Base-by-base conservation (phyloP, 2,329 filamentous ascomycete genomes). In the Xylaria digitata region DNA sequence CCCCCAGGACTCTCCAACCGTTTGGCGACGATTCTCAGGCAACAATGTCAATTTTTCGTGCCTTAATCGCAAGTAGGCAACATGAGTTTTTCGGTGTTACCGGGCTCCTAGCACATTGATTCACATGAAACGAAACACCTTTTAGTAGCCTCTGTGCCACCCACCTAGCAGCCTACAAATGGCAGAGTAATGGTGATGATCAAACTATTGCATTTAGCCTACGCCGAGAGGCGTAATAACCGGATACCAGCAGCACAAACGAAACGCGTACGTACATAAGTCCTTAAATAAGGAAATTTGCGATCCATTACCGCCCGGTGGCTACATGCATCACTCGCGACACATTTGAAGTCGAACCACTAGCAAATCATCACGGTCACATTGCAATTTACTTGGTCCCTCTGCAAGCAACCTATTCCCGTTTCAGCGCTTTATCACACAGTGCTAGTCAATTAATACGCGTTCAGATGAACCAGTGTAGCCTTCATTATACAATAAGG, bases 201-300 rank as follows among this genome's bases (percentile, higher is more conserved):
- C 37, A 52, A 9, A 46, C 17, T 19, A 54, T 15, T 32, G 5
- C 23, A 45, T 40, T 37, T n/a, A 34, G 30, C 8, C 49, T 48
- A 19, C 15, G 42, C 26, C 17, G 17, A 43, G 32, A 32, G 13
- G 40, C 43, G 50, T 42, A 11, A 19, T n/a, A 37, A n/a, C 23
- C 30, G 37, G 42, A 43, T 62, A 43, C 30, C 60, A 13, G 43
- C 52, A 55, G 50, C 6, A 42, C 6, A 21, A 42, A 21, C 11
- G 43, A 56, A 32, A 55, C 42, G 17, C 11, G 15, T 32, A 32
- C 21, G 56, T 19, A 42, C 50, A 55, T 32, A 2, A 9, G 9
- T 1, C 30, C 40, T 13, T 11, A 32, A 53, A 53, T 19, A 15
- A 50, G 34, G 43, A 42, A 32, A 32, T 13, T 21, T 46, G 19